phyloP scores from a whole-genome alignment of 768 basidiomycete genomes.

The Leccinum arenicola region DNA sequence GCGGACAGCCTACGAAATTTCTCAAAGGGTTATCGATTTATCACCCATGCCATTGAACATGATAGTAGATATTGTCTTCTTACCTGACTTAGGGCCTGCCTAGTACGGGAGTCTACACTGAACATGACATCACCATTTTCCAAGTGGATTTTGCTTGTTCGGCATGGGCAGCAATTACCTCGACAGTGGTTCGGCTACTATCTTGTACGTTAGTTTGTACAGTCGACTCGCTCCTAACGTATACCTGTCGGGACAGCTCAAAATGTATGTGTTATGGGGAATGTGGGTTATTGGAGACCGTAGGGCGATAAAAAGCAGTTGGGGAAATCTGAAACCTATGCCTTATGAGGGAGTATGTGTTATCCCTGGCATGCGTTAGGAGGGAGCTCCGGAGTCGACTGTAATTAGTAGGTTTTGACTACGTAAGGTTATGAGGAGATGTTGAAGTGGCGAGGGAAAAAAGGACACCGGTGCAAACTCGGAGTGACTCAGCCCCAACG shows the following conservation, averaged over 20 bases:
- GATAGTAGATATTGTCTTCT: background rate
- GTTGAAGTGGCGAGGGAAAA: background rate
- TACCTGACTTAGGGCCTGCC: background rate
- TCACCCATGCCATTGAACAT: constrained; percentile 15
- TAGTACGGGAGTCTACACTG: no score
- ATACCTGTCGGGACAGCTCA: no score
- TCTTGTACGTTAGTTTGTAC: background rate
- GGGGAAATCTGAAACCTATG: no score
- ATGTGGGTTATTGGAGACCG: no score
- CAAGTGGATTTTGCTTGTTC: constrained; percentile 15
- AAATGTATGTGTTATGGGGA: no score
- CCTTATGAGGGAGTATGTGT: no score
- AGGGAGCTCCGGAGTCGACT: no score
- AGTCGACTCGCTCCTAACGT: no score
- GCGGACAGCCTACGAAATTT: background rate
- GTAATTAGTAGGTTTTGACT: constrained; percentile 10
- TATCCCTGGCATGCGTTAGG: no score
- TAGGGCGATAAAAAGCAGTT: no score
- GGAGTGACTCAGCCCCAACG: constrained; percentile 1
- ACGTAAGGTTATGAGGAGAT: background rate
- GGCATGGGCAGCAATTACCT: constrained; percentile 29
- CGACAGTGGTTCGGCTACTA: constrained; percentile 20
- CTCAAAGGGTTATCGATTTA: background rate
- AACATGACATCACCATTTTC: constrained; percentile 8
- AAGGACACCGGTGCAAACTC: background rate